phyloP scores from a whole-genome alignment of 2,329 filamentous ascomycete genomes.

The Thelonectria blattea region DNA sequence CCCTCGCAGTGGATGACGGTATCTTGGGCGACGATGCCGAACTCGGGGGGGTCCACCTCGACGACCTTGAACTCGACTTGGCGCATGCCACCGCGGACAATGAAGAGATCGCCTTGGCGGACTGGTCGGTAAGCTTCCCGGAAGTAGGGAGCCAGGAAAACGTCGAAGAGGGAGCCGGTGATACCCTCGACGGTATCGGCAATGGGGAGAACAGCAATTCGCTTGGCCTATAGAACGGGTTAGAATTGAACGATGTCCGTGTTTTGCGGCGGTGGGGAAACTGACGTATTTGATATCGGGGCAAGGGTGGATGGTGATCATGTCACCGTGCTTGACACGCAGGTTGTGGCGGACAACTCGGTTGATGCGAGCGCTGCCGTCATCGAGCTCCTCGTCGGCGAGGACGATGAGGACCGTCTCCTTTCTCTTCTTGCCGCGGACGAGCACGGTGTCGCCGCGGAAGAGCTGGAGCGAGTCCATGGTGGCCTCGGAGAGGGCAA shows the following conservation, averaged over 20 bases:
- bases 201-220: constrained; percentile 96
- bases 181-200: constrained; percentile 98
- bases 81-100: constrained; percentile 95
- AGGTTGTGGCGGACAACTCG: constrained; percentile 98
- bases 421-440: constrained; percentile 99
- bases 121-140: constrained; percentile 98
- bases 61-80: constrained; percentile 99
- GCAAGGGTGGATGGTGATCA: constrained; percentile 96
- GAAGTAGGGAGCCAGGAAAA: constrained; percentile 99
- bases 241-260: constrained; percentile 13
- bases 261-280: constrained; percentile 34
- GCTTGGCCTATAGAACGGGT: constrained; percentile 76
- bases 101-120: constrained; percentile 96
- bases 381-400: constrained; percentile 96
- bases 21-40: constrained; percentile 97
- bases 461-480: constrained; percentile 99
- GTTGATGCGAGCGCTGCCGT: constrained; percentile 96
- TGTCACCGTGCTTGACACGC: constrained; percentile 96
- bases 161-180: constrained; percentile 96
- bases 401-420: constrained; percentile 98
- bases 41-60: constrained; percentile 97
- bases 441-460: constrained; percentile 96
- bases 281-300: constrained; percentile 99
- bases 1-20: constrained; percentile 99
- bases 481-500: constrained; percentile 96